Evolutionary conservation across 169 alveolate genomes (phyloP), one percentile per base, ranked within the genome.

Genomic region (Babesia bigemina): DNA sequence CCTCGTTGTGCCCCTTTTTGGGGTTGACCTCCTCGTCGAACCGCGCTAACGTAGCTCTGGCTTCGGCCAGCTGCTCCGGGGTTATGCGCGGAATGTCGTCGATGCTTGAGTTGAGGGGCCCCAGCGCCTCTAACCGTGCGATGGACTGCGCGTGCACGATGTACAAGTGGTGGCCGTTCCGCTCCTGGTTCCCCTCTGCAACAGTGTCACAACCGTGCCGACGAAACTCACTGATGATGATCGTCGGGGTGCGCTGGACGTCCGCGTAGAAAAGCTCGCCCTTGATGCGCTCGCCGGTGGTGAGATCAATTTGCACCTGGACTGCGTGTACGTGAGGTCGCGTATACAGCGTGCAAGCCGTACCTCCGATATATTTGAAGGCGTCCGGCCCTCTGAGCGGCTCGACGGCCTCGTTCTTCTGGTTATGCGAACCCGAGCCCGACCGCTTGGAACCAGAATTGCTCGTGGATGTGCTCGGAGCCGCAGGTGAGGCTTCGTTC

Each of bases 231-330:
- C 88, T 70, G 4, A 81, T 29, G 33, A 81, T 63, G 21, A 81
- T 36, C 0, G 83, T 81, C 39, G 72, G 77, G 8, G 63, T 69
- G 57, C 71, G 67, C 28, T 72, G 83, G 24, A 70, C 48, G 26
- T 81, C 88, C 6, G 72, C 66, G 33, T 61, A 81, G 85, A 71
- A 73, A 19, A 81, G 63, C 69, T 70, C 84, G 22, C 88, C 88
- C 63, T 55, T 72, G 22, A 81, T 29, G 21, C 21, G 29, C 33
- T 81, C 88, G 0, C 88, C 88, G 29, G 85, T 49, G 28, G 52
- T 28, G 33, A 81, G 50, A 10, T 50, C 36, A 45, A 81, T 36
- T 33, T 52, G 48, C 36, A 81, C 84, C 44, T 48, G 29, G 13
- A 81, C 88, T 72, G 75, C 72, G 58, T 26, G 33, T 6, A 13